A percentile compares a stretch with the other conserved stretches of the same genome.
These are phyloP conservation scores for Ogataea nonfermentans DNA, from an alignment of 805 yeast genomes.

Conservation along the genomic window DNA sequence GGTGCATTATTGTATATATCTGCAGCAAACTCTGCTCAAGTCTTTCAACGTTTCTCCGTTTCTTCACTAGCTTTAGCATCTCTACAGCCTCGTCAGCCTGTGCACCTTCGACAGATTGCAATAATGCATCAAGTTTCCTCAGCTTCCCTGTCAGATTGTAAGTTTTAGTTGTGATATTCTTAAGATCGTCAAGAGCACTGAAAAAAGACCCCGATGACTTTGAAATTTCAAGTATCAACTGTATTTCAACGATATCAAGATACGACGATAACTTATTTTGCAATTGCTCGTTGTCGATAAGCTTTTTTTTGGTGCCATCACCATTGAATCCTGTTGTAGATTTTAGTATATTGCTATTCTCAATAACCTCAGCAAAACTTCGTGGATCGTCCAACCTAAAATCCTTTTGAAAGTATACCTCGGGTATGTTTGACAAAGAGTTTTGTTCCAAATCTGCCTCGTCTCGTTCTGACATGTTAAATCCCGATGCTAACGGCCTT, in stretches of 20 bases:
- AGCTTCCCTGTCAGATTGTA: constrained; percentile 48
- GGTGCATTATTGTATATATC: constrained; percentile 43
- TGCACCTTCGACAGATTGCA: constrained; percentile 45
- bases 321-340: constrained; percentile 32
- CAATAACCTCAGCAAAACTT: constrained; percentile 71
- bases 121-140: constrained; percentile 42
- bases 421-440: constrained; percentile 55
- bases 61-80: constrained; percentile 47
- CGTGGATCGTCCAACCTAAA: constrained; percentile 89
- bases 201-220: constrained; percentile 82
- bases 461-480: constrained; percentile 20
- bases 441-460: constrained; percentile 26
- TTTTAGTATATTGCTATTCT: constrained; percentile 43
- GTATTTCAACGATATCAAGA: constrained; percentile 80
- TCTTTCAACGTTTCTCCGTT: constrained; percentile 56
- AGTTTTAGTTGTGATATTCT: constrained; percentile 57
- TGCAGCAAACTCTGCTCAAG: constrained; percentile 63
- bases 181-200: constrained; percentile 77
- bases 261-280: constrained; percentile 81
- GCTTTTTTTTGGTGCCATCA: constrained; percentile 35
- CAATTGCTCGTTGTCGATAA: constrained; percentile 52
- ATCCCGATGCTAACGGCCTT: constrained; percentile 11
- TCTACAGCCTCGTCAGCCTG: constrained; percentile 52
- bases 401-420: constrained; percentile 59
- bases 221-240: constrained; percentile 78